Evolutionary conservation across 2,329 filamentous ascomycete species (phyloP).

Genomic region (Teratosphaeria epicoccoides): DNA sequence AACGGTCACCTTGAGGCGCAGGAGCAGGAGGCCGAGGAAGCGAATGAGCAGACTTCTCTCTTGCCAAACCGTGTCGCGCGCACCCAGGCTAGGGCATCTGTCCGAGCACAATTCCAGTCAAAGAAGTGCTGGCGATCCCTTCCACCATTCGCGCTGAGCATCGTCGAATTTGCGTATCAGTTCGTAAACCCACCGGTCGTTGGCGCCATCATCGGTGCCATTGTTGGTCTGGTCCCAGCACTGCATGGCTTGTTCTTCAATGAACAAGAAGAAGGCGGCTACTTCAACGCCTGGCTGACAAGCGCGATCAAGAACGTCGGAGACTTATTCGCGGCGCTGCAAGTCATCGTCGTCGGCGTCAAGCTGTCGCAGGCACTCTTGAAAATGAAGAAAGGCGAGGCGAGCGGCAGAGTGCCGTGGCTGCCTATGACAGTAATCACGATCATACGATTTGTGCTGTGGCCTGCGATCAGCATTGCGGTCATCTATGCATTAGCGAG

Average conservation of each 20-base stretch:
- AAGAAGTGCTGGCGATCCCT: constrained; percentile 28
- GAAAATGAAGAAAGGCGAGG: constrained; percentile 34
- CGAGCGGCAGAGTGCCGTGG: constrained; percentile 38
- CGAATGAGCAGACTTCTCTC: constrained; percentile 42
- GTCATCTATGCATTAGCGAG: constrained; percentile 46
- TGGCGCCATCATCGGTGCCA: constrained; percentile 47
- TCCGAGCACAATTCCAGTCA: constrained; percentile 25
- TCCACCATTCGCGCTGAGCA: constrained; percentile 28
- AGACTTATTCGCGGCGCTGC: constrained; percentile 52
- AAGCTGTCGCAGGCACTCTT: constrained; percentile 48
- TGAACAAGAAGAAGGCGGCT: constrained; percentile 46
- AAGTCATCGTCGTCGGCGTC: constrained; percentile 57
- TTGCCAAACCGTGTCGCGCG: constrained; percentile 33
- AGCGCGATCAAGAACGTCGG: constrained; percentile 51
- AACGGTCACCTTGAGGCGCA: constrained; percentile 19
- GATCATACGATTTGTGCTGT: constrained; percentile 48
- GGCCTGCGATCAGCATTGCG: constrained; percentile 43
- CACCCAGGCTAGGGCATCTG: constrained; percentile 20
- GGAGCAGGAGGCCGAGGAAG: constrained; percentile 19
- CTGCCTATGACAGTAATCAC: constrained; percentile 45
- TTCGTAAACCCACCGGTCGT: constrained; percentile 54
- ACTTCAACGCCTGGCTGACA: constrained; percentile 58
- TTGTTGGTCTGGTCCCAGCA: constrained; percentile 50
- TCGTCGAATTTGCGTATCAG: constrained; percentile 33
- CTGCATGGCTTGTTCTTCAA: constrained; percentile 54